These are phyloP conservation scores for Paraurostyla sp. DNA, from an alignment of 73 alveolate genomes.

Conservation along the genomic window DNA sequence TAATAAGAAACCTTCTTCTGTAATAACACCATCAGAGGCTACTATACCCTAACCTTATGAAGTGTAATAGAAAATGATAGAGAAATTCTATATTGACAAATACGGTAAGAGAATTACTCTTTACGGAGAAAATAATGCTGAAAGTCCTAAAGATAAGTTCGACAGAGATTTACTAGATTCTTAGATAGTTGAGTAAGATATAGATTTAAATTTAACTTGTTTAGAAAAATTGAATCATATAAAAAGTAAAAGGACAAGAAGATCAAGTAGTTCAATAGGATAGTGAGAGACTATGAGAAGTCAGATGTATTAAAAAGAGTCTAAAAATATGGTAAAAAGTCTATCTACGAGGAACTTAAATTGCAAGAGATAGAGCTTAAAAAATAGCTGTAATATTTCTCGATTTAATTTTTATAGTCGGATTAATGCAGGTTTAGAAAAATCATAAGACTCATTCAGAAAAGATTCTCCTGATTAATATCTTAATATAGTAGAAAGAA, in stretches of 20 bases:
- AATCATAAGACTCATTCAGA: not conserved
- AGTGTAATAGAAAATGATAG: not conserved
- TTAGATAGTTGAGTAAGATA: slow-evolving; percentile 13
- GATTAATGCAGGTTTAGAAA: slow-evolving; percentile 19
- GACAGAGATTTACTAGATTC: slow-evolving; percentile 23
- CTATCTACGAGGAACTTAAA: slow-evolving; percentile 36
- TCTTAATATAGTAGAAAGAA: not conserved
- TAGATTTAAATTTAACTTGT: not conserved
- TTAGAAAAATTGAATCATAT: slow-evolving; percentile 36
- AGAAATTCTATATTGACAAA: not conserved
- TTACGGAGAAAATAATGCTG: not conserved
- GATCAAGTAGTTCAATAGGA: not conserved
- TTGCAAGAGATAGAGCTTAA: slow-evolving; percentile 29
- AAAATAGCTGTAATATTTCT: not conserved
- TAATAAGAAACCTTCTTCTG: too few species aligned
- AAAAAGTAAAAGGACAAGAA: slow-evolving; percentile 20
- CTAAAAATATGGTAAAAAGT: slow-evolving; percentile 2
- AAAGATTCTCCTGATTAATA: not conserved
- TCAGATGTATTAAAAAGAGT: slow-evolving; percentile 12
- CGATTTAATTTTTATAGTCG: not conserved
- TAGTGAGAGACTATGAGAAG: slow-evolving; percentile 32
- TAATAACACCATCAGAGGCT: too few species aligned
- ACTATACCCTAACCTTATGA: too few species aligned
- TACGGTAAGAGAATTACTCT: not conserved
- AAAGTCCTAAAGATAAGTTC: not conserved